Evolutionary conservation across 208 protist species (phyloP).

Genomic region (Acanthamoeba lugdunensis): DNA sequence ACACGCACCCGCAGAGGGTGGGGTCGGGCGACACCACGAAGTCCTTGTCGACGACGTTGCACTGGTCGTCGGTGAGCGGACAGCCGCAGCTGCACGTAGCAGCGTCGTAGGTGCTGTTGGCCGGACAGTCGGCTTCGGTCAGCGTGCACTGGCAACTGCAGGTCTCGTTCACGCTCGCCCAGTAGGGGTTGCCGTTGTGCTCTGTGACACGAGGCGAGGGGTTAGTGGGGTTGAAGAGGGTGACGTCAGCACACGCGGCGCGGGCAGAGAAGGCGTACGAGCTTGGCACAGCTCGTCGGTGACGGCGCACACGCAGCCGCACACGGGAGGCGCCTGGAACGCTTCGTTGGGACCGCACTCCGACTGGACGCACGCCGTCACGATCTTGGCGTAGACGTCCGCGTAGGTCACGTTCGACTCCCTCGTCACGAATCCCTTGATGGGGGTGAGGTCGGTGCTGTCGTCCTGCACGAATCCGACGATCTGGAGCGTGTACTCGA

Average conservation of each 20-base stretch:
- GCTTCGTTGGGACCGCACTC: slow-evolving; percentile 39
- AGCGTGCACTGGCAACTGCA: slow-evolving; percentile 22
- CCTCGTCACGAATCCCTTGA: slow-evolving; percentile 16
- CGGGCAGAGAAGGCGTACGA: neutral
- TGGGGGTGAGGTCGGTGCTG: slow-evolving; percentile 18
- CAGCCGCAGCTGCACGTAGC: slow-evolving; percentile 43
- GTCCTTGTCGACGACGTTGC: neutral
- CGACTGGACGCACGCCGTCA: slow-evolving; percentile 18
- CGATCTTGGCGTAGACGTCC: slow-evolving; percentile 60
- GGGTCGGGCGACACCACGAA: slow-evolving; percentile 39
- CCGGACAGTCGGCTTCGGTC: slow-evolving; percentile 6
- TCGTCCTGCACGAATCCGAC: slow-evolving; percentile 18
- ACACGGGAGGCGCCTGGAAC: slow-evolving; percentile 49
- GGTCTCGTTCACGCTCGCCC: slow-evolving; percentile 16
- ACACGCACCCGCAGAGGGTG: slow-evolving; percentile 34
- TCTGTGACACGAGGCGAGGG: neutral
- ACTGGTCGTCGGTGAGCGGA: slow-evolving; percentile 29
- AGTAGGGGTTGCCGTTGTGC: neutral
- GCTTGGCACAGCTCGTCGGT: neutral
- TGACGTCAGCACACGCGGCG: no score
- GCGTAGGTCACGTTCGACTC: slow-evolving; percentile 22
- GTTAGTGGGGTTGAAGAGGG: neutral
- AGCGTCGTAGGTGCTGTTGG: neutral
- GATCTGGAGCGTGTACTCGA: slow-evolving; percentile 59
- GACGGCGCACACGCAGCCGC: slow-evolving; percentile 49